These are phyloP conservation scores for Orychophragmus violaceus DNA, from an alignment of 345 rosid genomes.

Conservation along the genomic window DNA sequence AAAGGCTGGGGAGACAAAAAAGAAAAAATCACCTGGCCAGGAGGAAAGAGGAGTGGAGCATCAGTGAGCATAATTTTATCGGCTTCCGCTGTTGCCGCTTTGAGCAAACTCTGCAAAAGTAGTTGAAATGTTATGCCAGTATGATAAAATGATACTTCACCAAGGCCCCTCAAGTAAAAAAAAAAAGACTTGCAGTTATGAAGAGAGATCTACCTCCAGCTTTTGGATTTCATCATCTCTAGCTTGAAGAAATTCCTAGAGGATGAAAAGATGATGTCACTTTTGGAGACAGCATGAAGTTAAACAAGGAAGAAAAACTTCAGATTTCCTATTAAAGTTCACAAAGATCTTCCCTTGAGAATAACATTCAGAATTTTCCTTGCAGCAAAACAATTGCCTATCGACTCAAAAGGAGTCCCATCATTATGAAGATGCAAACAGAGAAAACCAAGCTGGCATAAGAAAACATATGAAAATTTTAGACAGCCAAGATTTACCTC, in stretches of 20 bases:
- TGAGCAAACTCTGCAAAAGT: constrained; percentile 49
- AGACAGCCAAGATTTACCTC: constrained; percentile 42
- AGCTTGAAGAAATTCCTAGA: constrained; percentile 57
- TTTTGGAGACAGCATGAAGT: not conserved
- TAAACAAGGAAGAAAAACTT: constrained; percentile 2
- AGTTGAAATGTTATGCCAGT: constrained; percentile 15
- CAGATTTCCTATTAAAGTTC: not conserved
- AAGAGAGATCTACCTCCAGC: constrained; percentile 48
- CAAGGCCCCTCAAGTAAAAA: not conserved
- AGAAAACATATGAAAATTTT: not conserved
- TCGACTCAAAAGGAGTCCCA: not conserved
- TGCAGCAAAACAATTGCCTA: not conserved
- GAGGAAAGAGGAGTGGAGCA: constrained; percentile 85
- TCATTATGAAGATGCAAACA: not conserved
- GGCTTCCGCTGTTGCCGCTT: constrained; percentile 58
- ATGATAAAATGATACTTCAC: constrained; percentile 4
- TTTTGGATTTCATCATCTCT: constrained; percentile 47
- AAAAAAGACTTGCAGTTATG: not conserved
- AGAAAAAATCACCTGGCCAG: constrained; percentile 65
- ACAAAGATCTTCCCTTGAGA: not conserved
- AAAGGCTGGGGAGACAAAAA: not conserved
- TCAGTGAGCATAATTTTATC: constrained; percentile 91
- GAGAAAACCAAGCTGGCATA: not conserved
- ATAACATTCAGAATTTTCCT: not conserved
- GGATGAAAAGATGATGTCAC: constrained; percentile 17